Conservation (phyloP, 176 grass and related monocot species). For the Musa beccarii region DNA sequence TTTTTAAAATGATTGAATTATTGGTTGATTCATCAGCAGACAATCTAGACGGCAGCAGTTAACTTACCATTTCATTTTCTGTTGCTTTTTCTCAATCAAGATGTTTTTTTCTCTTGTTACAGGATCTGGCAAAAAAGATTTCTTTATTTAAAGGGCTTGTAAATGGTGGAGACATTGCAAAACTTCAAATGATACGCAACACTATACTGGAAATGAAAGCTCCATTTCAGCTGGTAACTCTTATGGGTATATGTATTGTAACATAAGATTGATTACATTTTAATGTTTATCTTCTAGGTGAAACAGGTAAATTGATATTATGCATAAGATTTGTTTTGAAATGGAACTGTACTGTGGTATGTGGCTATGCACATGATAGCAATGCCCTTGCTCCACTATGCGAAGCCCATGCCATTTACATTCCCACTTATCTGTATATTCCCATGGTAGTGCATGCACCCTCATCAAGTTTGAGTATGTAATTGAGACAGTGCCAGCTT, state of each 20-base stretch:
- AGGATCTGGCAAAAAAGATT: conserved; percentile 3
- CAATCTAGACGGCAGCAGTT: background rate
- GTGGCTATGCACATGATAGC: too few relatives aligned
- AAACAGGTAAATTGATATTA: too few relatives aligned
- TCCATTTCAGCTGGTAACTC: conserved; percentile 17
- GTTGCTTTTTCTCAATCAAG: background rate
- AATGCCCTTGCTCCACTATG: too few relatives aligned
- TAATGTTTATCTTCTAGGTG: background rate
- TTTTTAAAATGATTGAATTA: background rate
- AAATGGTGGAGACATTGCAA: conserved; percentile 17
- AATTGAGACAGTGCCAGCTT: too few relatives aligned
- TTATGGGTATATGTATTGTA: background rate
- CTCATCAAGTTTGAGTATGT: too few relatives aligned
- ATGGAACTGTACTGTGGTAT: too few relatives aligned
- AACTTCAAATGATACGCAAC: conserved; percentile 13
- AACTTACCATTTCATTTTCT: background rate
- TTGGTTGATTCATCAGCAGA: background rate
- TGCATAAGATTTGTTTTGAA: too few relatives aligned
- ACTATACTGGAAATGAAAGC: conserved; percentile 16
- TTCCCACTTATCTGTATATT: too few relatives aligned
- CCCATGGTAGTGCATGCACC: too few relatives aligned
- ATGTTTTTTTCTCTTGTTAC: background rate
- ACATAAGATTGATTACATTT: background rate
- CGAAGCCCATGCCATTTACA: too few relatives aligned
- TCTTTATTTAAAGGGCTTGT: conserved; percentile 3